phyloP scores from a whole-genome alignment of 352 stramenopile species.

The Phytopythium helicoides region DNA sequence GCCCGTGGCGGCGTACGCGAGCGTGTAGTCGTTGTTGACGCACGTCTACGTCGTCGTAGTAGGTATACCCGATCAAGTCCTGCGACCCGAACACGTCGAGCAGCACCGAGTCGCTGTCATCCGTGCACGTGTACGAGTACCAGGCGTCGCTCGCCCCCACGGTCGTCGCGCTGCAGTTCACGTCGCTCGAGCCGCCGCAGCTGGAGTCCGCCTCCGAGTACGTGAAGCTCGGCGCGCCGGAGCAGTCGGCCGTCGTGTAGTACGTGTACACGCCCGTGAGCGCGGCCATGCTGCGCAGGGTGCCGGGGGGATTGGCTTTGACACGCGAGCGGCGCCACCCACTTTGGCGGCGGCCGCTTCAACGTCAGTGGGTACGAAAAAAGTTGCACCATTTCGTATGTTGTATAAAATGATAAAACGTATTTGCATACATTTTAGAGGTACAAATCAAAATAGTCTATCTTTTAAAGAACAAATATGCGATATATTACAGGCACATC shows the following conservation, averaged over 20 bases:
- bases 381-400: too few relatives aligned
- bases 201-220: not conserved
- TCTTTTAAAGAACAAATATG: too few relatives aligned
- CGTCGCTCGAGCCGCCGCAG: not conserved
- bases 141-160: not conserved
- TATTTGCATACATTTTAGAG: too few relatives aligned
- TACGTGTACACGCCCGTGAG: not conserved
- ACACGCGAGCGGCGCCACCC: not conserved
- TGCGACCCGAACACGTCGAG: not conserved
- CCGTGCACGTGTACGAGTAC: not conserved
- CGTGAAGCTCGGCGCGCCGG: too few relatives aligned
- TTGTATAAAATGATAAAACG: too few relatives aligned
- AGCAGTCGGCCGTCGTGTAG: too few relatives aligned
- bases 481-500: too few relatives aligned
- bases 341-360: not conserved
- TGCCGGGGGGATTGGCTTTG: not conserved
- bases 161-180: not conserved
- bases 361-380: conserved; percentile 11
- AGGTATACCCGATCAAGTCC: not conserved
- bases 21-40: not conserved
- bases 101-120: not conserved
- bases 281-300: not conserved
- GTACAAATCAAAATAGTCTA: too few relatives aligned
- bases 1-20: conserved; percentile 2
- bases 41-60: not conserved